These are phyloP conservation scores for Entelexis sorbosivorans DNA, from an alignment of 1,139 yeast genomes.

Conservation along the genomic window DNA sequence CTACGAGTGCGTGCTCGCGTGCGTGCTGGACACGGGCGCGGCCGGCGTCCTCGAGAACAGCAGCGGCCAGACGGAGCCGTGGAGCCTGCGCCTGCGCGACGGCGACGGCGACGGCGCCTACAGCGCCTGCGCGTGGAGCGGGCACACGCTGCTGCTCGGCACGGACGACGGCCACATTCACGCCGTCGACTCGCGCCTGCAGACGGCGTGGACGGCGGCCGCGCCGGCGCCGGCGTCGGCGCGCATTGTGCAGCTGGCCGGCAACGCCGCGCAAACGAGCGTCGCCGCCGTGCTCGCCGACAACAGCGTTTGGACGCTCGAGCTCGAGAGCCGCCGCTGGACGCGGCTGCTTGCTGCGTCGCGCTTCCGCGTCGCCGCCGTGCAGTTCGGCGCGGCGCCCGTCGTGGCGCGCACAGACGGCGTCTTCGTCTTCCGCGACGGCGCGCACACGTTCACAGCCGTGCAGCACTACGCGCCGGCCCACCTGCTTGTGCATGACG, in stretches of 20 bases:
- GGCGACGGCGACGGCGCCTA: neutral
- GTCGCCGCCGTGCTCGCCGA: neutral
- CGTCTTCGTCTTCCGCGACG: neutral
- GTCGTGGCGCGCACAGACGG: constrained; percentile 1
- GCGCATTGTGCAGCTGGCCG: neutral
- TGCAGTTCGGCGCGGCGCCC: neutral
- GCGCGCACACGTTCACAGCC: too few species aligned
- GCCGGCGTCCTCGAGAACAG: constrained; percentile 8
- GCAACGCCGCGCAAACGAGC: neutral
- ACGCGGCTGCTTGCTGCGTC: neutral
- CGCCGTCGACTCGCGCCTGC: neutral
- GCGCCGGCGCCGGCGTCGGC: neutral
- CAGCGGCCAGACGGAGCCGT: neutral
- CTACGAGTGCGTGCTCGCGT: constrained; percentile 9
- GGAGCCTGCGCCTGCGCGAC: too few species aligned
- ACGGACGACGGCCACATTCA: neutral
- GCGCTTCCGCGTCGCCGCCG: neutral
- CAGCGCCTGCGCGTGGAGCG: constrained; percentile 8
- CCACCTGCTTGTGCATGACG: neutral
- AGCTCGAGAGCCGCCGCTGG: neutral
- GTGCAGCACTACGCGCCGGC: neutral
- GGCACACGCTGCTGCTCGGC: neutral
- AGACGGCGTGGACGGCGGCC: neutral
- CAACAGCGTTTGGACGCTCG: neutral
- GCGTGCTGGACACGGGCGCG: constrained; percentile 10